Evolutionary conservation across 805 yeast species (phyloP).

Genomic region (Tetrapisispora taiwanensis): DNA sequence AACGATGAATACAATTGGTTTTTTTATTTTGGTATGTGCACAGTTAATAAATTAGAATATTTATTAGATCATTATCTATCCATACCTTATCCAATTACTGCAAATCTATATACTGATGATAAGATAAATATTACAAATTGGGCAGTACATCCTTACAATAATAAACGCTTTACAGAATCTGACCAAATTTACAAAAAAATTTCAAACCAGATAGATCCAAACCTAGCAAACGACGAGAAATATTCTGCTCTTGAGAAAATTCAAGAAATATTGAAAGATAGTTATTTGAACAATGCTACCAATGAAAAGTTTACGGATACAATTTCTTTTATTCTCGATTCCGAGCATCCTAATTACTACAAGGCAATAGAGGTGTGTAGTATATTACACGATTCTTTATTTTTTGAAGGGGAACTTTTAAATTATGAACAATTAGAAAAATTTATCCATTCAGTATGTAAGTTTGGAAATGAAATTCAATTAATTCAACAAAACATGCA

Average conservation of each 20-base stretch:
- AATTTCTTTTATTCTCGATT: slow-evolving; percentile 45
- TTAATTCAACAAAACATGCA: slow-evolving; percentile 63
- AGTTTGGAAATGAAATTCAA: slow-evolving; percentile 68
- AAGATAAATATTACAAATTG: neutral
- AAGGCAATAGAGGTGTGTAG: slow-evolving; percentile 32
- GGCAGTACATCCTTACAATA: slow-evolving; percentile 2
- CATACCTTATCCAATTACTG: slow-evolving; percentile 20
- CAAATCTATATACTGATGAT: neutral
- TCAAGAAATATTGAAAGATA: slow-evolving; percentile 32
- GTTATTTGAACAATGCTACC: slow-evolving; percentile 44
- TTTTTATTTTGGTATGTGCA: slow-evolving; percentile 23
- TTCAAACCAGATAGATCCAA: neutral
- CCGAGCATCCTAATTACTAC: slow-evolving; percentile 36
- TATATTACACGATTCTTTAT: slow-evolving; percentile 14
- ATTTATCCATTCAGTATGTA: slow-evolving; percentile 66
- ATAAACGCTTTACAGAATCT: neutral
- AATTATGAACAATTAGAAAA: slow-evolving; percentile 46
- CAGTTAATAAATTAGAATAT: slow-evolving; percentile 14
- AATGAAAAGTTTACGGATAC: slow-evolving; percentile 64
- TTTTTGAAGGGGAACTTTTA: slow-evolving; percentile 70
- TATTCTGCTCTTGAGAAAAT: neutral
- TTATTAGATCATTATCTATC: slow-evolving; percentile 11
- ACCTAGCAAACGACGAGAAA: neutral
- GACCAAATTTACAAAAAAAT: neutral
- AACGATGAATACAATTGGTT: slow-evolving; percentile 18